Conservation (phyloP, 768 basidiomycete species). For the Tulasnella calospora region DNA sequence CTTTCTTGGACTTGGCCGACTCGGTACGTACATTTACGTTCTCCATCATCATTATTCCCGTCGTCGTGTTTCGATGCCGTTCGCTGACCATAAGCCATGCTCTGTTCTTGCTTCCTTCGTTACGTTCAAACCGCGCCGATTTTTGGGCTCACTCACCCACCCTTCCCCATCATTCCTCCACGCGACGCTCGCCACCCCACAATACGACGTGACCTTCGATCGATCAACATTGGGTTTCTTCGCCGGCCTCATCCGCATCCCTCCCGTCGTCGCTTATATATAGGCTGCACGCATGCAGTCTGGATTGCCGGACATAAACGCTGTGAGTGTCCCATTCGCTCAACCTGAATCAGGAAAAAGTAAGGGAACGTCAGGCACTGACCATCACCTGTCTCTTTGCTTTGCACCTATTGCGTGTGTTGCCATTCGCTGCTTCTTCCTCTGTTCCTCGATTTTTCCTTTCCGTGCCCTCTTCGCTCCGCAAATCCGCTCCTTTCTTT, state of each 20-base stretch:
- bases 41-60: conserved; percentile 23
- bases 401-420: neutral
- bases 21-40: conserved; percentile 54
- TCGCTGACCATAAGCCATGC: conserved; percentile 27
- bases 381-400: neutral
- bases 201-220: neutral
- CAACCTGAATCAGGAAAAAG: neutral
- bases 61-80: conserved; percentile 28
- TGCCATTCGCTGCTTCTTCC: neutral
- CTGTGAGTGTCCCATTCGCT: conserved; percentile 49
- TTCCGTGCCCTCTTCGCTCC: neutral
- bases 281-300: conserved; percentile 78
- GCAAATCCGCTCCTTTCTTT: conserved; percentile 3
- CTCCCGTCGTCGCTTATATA: neutral
- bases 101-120: conserved; percentile 29
- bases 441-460: conserved; percentile 18
- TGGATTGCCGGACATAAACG: conserved; percentile 82
- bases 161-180: conserved; percentile 3
- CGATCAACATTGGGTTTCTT: neutral
- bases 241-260: neutral
- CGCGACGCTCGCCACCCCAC: neutral
- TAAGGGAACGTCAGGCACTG: conserved; percentile 5
- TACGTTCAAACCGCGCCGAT: conserved; percentile 10
- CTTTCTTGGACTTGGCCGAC: conserved; percentile 89
- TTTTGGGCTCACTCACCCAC: conserved; percentile 8